Conservation (phyloP, 208 protist species). For the Phytomonas francai region DNA sequence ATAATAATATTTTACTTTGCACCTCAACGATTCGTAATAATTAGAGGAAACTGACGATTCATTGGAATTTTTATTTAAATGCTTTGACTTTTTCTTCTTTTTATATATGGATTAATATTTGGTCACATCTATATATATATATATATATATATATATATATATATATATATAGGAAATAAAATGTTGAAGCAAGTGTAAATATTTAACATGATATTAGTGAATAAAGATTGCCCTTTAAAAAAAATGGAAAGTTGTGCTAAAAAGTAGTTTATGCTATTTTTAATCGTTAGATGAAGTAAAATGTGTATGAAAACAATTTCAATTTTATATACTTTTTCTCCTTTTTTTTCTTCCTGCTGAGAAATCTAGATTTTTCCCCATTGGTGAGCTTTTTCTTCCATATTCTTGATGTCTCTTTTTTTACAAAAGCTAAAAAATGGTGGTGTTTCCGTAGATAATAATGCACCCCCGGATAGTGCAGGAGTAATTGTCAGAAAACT, state of each 20-base stretch:
- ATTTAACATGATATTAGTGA: constrained; percentile 2
- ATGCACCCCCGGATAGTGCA: constrained; percentile 34
- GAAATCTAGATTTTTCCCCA: too few species aligned
- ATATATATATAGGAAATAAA: neutral
- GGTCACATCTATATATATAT: too few species aligned
- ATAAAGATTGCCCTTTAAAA: too few species aligned
- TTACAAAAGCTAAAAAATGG: constrained; percentile 57
- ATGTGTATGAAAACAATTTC: neutral
- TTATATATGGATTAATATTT: too few species aligned
- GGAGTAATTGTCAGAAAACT: constrained; percentile 45
- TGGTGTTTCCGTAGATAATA: constrained; percentile 47
- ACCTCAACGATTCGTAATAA: neutral
- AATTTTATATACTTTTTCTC: constrained; percentile 5
- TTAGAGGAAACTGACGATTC: neutral
- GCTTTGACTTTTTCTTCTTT: neutral
- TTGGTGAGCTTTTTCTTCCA: too few species aligned
- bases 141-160: neutral
- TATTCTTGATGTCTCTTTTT: constrained; percentile 44
- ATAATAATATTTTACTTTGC: neutral
- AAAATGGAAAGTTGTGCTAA: too few species aligned
- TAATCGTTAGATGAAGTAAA: neutral
- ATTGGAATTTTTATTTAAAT: constrained; percentile 1
- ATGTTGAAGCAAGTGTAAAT: neutral
- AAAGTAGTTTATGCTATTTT: too few species aligned
- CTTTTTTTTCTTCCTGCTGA: neutral